These are phyloP conservation scores for Dactylis glomerata DNA, from an alignment of 176 grass and related monocot genomes.

Conservation along the genomic window DNA sequence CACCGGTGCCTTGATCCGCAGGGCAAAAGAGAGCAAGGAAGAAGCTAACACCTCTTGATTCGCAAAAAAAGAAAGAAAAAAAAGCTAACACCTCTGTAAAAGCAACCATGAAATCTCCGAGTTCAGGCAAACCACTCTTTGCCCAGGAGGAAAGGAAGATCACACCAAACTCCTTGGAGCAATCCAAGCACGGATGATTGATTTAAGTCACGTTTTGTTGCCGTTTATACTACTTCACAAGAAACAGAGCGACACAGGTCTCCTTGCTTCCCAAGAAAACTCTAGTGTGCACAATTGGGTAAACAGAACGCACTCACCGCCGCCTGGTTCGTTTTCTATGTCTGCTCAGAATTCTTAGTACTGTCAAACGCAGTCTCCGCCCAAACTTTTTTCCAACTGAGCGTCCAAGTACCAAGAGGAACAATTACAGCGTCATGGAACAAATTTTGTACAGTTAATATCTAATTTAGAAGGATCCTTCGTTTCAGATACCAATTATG, in stretches of 20 bases:
- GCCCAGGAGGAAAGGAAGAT: conserved; percentile 3
- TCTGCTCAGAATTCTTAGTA: too few relatives aligned
- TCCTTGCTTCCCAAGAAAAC: conserved; percentile 42
- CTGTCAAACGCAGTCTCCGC: too few relatives aligned
- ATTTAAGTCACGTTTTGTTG: neutral
- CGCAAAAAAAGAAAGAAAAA: too few relatives aligned
- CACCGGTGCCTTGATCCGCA: neutral
- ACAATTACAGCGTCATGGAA: too few relatives aligned
- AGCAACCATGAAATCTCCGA: neutral
- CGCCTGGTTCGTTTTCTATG: too few relatives aligned
- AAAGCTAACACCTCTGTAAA: neutral
- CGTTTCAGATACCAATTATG: too few relatives aligned
- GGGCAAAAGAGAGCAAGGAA: conserved; percentile 1
- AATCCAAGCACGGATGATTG: conserved; percentile 14
- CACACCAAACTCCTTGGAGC: neutral
- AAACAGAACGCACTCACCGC: too few relatives aligned
- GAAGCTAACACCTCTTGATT: conserved; percentile 23
- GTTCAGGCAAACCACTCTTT: neutral
- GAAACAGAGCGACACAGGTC: neutral
- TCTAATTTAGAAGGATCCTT: too few relatives aligned
- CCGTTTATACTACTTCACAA: neutral
- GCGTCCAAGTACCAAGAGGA: neutral
- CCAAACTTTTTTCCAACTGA: conserved; percentile 1
- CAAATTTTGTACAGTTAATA: too few relatives aligned
- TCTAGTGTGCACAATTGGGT: neutral